Conservation (phyloP, 306 rosid species). For the Fragaria nilgerrensis region DNA sequence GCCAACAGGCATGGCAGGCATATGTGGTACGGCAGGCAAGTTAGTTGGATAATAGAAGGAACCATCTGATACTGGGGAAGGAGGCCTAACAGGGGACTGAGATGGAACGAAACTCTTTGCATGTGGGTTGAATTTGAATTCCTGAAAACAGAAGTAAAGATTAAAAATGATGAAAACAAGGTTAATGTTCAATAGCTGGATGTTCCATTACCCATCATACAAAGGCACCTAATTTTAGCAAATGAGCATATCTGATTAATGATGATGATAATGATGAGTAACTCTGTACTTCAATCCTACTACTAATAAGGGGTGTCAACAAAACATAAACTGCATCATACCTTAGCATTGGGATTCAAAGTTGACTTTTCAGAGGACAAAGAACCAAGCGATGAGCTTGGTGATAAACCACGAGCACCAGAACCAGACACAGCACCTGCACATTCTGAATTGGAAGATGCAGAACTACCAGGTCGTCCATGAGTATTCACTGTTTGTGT, state of each 20-base stretch:
- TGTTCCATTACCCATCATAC: conserved; percentile 8
- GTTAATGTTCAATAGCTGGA: background rate
- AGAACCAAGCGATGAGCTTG: conserved; percentile 86
- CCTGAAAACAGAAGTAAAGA: conserved; percentile 42
- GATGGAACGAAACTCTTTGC: conserved; percentile 89
- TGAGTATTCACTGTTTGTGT: conserved; percentile 41
- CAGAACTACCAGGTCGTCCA: conserved; percentile 62
- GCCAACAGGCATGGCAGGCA: conserved; percentile 76
- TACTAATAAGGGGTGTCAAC: background rate
- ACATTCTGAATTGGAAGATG: conserved; percentile 56
- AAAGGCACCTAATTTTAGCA: conserved; percentile 9
- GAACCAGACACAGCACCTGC: conserved; percentile 42
- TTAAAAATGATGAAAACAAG: background rate
- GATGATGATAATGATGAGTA: background rate
- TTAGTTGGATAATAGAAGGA: conserved; percentile 69
- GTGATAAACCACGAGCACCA: conserved; percentile 68
- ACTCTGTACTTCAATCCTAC: background rate
- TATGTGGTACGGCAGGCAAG: conserved; percentile 57
- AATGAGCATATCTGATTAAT: background rate
- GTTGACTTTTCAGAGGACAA: conserved; percentile 72
- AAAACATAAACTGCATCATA: conserved; percentile 7
- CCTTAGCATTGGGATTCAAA: conserved; percentile 93
- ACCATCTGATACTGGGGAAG: conserved; percentile 79
- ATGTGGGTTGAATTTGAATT: conserved; percentile 87
- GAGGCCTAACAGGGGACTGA: conserved; percentile 71